These are phyloP conservation scores for Xylaria sp. DNA, from an alignment of 495 filamentous ascomycete genomes.

Conservation along the genomic window DNA sequence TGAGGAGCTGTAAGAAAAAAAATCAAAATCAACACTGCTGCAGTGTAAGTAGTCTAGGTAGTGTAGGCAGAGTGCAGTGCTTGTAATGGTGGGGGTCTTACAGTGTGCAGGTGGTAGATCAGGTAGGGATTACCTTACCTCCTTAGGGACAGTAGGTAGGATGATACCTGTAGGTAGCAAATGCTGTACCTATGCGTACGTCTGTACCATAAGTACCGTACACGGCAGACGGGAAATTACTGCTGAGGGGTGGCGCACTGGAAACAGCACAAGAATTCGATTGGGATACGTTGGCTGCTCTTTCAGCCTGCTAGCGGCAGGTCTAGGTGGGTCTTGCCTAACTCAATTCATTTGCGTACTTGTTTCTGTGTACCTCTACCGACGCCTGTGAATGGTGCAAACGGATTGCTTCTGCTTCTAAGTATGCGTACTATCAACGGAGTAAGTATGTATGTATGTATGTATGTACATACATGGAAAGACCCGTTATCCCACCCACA, in stretches of 20 bases:
- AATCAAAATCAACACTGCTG: slow-evolving; percentile 5
- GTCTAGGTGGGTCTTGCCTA: slow-evolving; percentile 14
- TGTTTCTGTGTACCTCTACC: background rate
- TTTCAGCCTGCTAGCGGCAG: slow-evolving; percentile 39
- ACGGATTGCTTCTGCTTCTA: background rate
- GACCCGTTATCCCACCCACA: background rate
- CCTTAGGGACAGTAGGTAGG: too few relatives aligned
- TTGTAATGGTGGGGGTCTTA: background rate
- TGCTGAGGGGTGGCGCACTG: slow-evolving; percentile 28
- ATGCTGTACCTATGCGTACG: too few relatives aligned
- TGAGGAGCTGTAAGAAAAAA: background rate
- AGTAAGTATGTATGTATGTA: background rate
- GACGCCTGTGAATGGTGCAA: background rate
- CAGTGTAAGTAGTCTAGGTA: background rate
- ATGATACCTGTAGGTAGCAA: background rate
- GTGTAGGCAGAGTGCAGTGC: background rate
- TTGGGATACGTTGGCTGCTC: slow-evolving; percentile 32
- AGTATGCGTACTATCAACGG: too few relatives aligned
- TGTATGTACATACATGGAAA: background rate
- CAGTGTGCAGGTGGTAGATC: background rate
- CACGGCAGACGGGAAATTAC: slow-evolving; percentile 33
- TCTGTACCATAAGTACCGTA: too few relatives aligned
- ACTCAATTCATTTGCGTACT: background rate
- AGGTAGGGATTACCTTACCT: background rate
- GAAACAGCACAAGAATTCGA: slow-evolving; percentile 43